Conservation (phyloP, 805 yeast genomes). For the Zygotorulaspora chibaensis region DNA sequence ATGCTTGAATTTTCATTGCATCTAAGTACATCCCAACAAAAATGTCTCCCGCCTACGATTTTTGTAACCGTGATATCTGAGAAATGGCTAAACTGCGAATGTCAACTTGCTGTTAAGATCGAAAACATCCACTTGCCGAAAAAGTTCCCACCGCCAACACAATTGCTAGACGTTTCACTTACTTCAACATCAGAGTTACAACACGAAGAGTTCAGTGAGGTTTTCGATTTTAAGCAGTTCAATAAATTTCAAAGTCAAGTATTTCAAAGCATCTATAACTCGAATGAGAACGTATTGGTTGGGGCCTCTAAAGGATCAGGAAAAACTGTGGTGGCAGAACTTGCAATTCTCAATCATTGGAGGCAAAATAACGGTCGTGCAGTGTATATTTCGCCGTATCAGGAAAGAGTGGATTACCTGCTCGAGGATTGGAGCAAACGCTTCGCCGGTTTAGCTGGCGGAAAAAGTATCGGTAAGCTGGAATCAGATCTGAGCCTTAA, state of each 20-base stretch:
- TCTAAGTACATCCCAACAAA: slow-evolving; percentile 21
- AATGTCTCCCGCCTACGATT: slow-evolving; percentile 58
- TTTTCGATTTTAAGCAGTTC: slow-evolving; percentile 50
- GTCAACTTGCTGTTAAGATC: slow-evolving; percentile 52
- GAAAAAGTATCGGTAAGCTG: slow-evolving; percentile 53
- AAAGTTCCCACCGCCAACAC: slow-evolving; percentile 30
- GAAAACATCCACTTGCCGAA: slow-evolving; percentile 25
- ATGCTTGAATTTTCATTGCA: slow-evolving; percentile 60
- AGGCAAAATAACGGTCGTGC: slow-evolving; percentile 62
- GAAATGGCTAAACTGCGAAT: slow-evolving; percentile 76
- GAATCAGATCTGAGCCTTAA: slow-evolving; percentile 52
- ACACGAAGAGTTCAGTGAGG: slow-evolving; percentile 42
- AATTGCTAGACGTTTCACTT: slow-evolving; percentile 33
- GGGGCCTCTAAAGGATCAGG: slow-evolving; percentile 78
- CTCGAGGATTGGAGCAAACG: slow-evolving; percentile 49
- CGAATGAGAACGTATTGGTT: slow-evolving; percentile 56
- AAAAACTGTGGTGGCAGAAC: slow-evolving; percentile 64
- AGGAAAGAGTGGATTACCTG: slow-evolving; percentile 48
- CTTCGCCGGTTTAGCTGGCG: slow-evolving; percentile 49
- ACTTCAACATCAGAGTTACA: slow-evolving; percentile 48
- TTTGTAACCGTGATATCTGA: slow-evolving; percentile 73
- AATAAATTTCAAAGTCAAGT: slow-evolving; percentile 73
- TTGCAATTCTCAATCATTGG: slow-evolving; percentile 74
- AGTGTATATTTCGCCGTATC: slow-evolving; percentile 64
- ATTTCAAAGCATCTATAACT: slow-evolving; percentile 54